Evolutionary conservation across 768 basidiomycete species (phyloP), one percentile per base, ranked within the genome.

Genomic region (Rossbeevera mucosa): DNA sequence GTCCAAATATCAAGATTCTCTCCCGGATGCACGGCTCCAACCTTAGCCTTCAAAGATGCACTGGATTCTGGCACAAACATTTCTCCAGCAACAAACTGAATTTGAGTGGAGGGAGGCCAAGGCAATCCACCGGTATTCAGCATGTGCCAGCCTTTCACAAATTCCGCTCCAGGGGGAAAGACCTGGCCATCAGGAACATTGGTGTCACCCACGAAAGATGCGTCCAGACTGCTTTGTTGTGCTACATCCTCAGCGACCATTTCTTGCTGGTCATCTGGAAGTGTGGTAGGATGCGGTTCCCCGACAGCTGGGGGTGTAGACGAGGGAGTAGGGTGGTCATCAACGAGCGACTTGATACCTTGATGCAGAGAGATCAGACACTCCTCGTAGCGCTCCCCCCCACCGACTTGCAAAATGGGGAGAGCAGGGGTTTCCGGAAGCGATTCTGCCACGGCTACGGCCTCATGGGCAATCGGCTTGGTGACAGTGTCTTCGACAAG

Each of bases 91-190:
- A 86, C 80, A 59, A 83, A 91, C 9, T 79, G 76, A 16, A 93
- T 68, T 60, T 82, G 76, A 0, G 90, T 90, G 12, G 72, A 69
- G 24, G 78, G 74, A 1, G 87, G 87, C 90, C 89, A 93, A 18
- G 81, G 76, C 5, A 65, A 50, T 13, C 59, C 62, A 14, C 89
- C 84, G 58, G 78, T 78, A 60, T 94, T 94, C 26, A 74, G 55
- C 74, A 92, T 77, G 51, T 76, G 74, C 91, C 91, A 94, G 20
- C 81, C 82, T 69, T 92, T 93, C 50, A 91, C 79, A 60, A 93
- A 94, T 64, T 88, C 88, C 0, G 88, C 88, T 29, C 91, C 91
- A 7, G 88, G 83, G 26, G 88, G 88, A 63, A 92, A 86, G 45
- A 78, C 61, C 59, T 90, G 87, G 1, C 89, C 90, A 58, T 87